Evolutionary conservation across 257 asterid genomes (phyloP), one percentile per base, ranked within the genome.

Genomic region (Oldenlandia corymbosa): DNA sequence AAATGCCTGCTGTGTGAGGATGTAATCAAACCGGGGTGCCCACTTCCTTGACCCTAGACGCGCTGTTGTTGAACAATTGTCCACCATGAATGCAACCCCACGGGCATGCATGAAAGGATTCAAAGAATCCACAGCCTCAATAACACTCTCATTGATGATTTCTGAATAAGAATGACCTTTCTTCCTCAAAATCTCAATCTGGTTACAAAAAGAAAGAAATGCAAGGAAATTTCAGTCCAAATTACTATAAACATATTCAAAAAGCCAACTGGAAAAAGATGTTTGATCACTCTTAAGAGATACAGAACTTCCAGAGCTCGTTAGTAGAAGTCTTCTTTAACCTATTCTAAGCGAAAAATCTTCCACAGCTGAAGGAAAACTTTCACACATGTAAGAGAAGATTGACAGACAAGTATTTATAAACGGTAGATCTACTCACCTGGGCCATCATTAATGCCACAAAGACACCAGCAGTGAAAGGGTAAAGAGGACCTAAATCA

Each of bases 61-160:
- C 12, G 96, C 98, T 12, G 98, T 91, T 14, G 98, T 91, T 34
- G 98, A 91, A 66, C 98, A 91, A 74, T 91, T 91, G 73, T 91
- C 98, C 1, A 91, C 98, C 98, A 91, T 91, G 76, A 91, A 91
- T 1, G 98, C 83, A 12, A 91, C 98, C n/a, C 98, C 96, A 34
- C 95, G 90, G 9, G 98, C 96, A 1, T 91, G 98, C 98, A 91
- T 91, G 81, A 91, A 91, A 1, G 97, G 96, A 51, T 91, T 91
- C 73, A 91, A 67, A 3, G 98, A 91, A 76, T 91, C 98, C 73
- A 91, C 98, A 3, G 96, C 73, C 78, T 88, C 97, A 0, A 91
- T 88, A 61, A 91, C 91, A 23, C 95, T 91, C 78, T 88, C 95
- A 14, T 91, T 91, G 45, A 91, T 91, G 50, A 91, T 91, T 78